phyloP scores from a whole-genome alignment of 2,329 filamentous ascomycete species.

The Trichoderma sp. region DNA sequence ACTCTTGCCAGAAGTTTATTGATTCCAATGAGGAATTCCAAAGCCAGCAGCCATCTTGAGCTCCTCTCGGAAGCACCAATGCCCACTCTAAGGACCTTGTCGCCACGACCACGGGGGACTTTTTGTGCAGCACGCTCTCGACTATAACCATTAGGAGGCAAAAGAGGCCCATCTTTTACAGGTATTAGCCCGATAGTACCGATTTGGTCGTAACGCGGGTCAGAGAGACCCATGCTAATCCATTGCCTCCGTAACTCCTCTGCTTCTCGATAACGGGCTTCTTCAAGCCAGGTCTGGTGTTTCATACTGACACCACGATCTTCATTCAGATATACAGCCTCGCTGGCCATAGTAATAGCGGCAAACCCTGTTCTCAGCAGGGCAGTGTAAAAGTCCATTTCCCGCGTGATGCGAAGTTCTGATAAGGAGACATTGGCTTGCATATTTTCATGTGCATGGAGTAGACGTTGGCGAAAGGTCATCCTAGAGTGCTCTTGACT shows the following conservation, averaged over 20 bases:
- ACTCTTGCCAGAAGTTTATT: conserved; percentile 42
- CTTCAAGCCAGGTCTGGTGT: conserved; percentile 85
- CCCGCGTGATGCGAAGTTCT: conserved; percentile 74
- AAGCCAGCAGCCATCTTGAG: conserved; percentile 72
- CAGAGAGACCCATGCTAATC: conserved; percentile 46
- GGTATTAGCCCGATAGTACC: conserved; percentile 57
- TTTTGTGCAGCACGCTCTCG: conserved; percentile 67
- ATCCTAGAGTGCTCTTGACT: conserved; percentile 31
- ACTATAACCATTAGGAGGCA: conserved; percentile 59
- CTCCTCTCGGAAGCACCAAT: conserved; percentile 78
- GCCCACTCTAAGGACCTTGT: conserved; percentile 56
- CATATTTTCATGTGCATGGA: conserved; percentile 78
- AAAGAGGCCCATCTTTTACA: conserved; percentile 45
- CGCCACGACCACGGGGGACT: conserved; percentile 46
- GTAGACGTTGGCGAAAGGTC: conserved; percentile 59
- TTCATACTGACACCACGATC: conserved; percentile 72
- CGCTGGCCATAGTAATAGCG: conserved; percentile 86
- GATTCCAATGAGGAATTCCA: conserved; percentile 75
- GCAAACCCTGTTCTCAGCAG: conserved; percentile 83
- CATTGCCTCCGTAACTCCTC: conserved; percentile 57
- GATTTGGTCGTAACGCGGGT: conserved; percentile 50
- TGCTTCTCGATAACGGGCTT: conserved; percentile 76
- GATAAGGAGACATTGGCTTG: conserved; percentile 87
- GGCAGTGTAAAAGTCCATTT: conserved; percentile 95
- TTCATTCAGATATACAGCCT: conserved; percentile 94